A percentile compares a stretch with the other conserved stretches of the same genome.
Evolutionary conservation across 176 grass and related monocot genomes (phyloP).

Genomic region (Hordeum vulgare): DNA sequence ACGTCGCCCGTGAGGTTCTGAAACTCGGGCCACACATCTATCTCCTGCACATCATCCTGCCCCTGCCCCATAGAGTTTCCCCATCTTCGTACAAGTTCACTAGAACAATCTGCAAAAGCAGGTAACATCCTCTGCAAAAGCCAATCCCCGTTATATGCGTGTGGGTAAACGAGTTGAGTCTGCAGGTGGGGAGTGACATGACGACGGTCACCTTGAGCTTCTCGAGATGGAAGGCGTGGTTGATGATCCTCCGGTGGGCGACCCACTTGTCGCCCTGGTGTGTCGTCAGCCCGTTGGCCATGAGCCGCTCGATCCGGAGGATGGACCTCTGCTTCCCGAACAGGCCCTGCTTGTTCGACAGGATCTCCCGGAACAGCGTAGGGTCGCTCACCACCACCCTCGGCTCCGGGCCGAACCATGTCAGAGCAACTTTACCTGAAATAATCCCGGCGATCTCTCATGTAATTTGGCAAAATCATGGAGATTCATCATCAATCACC

Average conservation of each 20-base stretch:
- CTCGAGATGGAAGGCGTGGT: constrained; percentile 63
- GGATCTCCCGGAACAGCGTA: constrained; percentile 31
- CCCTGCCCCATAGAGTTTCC: neutral
- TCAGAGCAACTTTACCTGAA: constrained; percentile 41
- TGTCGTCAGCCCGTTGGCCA: neutral
- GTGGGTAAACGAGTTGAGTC: too few relatives aligned
- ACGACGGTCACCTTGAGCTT: constrained; percentile 46
- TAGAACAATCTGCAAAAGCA: constrained; percentile 29
- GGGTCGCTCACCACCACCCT: constrained; percentile 35
- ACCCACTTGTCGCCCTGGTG: constrained; percentile 64
- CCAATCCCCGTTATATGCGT: neutral
- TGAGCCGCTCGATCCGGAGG: neutral
- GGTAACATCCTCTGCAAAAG: constrained; percentile 44
- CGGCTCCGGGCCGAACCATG: constrained; percentile 32
- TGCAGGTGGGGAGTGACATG: neutral
- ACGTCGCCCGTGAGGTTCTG: constrained; percentile 38
- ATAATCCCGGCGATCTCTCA: neutral
- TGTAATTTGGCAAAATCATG: neutral
- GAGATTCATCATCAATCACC: neutral
- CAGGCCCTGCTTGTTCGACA: constrained; percentile 32
- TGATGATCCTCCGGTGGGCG: constrained; percentile 57
- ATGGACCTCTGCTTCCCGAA: constrained; percentile 21
- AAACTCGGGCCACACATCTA: constrained; percentile 66
- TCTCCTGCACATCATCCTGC: constrained; percentile 10
- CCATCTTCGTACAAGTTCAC: constrained; percentile 44